Conservation (phyloP, 495 filamentous ascomycete genomes). For the Hypoxylon lenormandii region DNA sequence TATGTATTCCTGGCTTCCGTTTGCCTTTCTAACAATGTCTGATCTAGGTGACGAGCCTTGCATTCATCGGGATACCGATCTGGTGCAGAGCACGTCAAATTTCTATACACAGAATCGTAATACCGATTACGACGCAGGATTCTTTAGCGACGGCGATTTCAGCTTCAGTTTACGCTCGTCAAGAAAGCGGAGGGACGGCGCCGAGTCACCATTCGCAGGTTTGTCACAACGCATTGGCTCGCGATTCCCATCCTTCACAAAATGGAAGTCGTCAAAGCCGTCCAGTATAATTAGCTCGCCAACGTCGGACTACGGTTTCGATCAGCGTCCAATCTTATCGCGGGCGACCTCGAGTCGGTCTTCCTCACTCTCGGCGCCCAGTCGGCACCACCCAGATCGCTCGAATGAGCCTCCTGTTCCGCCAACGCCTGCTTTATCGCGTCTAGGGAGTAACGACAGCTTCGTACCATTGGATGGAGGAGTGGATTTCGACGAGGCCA, state of each 20-base stretch:
- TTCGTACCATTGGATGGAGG: conserved; percentile 54
- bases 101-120: conserved; percentile 50
- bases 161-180: conserved; percentile 59
- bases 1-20: neutral
- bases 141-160: conserved; percentile 71
- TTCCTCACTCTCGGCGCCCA: conserved; percentile 73
- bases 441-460: conserved; percentile 70
- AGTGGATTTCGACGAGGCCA: conserved; percentile 71
- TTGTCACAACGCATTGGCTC: conserved; percentile 76
- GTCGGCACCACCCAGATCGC: conserved; percentile 61
- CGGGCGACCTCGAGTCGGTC: conserved; percentile 72
- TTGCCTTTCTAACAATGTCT: conserved; percentile 18
- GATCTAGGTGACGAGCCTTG: conserved; percentile 60
- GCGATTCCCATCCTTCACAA: conserved; percentile 77
- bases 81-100: conserved; percentile 54
- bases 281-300: conserved; percentile 60
- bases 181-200: conserved; percentile 70
- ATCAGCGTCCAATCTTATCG: conserved; percentile 56
- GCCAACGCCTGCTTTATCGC: conserved; percentile 73
- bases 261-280: conserved; percentile 70
- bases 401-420: conserved; percentile 68
- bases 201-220: conserved; percentile 71
- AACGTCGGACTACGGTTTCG: conserved; percentile 62
- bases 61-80: conserved; percentile 54
- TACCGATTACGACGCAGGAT: conserved; percentile 71